Base-by-base conservation (phyloP, 768 basidiomycete genomes). In the Russula sp. region DNA sequence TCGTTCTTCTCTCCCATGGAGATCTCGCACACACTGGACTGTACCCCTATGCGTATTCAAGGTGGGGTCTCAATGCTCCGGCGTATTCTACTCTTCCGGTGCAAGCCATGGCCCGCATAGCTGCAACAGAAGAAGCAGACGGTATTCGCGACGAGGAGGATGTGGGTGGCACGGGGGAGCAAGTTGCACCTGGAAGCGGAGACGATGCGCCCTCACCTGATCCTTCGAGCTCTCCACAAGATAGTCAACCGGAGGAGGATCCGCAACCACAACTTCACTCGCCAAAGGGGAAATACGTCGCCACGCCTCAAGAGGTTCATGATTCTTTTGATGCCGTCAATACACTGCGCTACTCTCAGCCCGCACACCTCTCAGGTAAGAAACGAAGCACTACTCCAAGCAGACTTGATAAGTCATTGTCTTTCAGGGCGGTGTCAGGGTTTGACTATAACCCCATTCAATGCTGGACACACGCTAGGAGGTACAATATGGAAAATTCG, bases 401-500 rank as follows among this genome's bases (percentile, higher is more conserved):
- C 29, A n/a, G 25, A 42, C 41, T 50, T 50, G 18, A 35, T 34
- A 20, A 54, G 3, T 0, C 54, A 48, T 57, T 49, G 53, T 20
- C 38, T 58, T 20, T 20, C 42, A 73, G 90, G 93, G 54, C 91
- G 93, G 77, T 92, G 90, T 69, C 90, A 94, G 71, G 92, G 92
- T 18, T 76, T 95, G 69, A 95, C 93, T 2, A 90, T 99, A 65
- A 95, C 94, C 18, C 93, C 97, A 1, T 97, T 94, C 74, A 88
- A 90, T 68, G 89, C 93, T 13, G 97, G 96, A 0, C 95, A 98
- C 72, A 92, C 92, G 0, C 81, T 99, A 16, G 97, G 97, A 63
- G 97, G 96, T 47, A 93, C 95, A 6, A 90, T 99, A 65, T 98
- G 94, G 94, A 98, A 98, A 71, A 89, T 99, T 64, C 86, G 97